phyloP scores from a whole-genome alignment of 148 eudicot genomes.

The Rhododendron kiyosumense region DNA sequence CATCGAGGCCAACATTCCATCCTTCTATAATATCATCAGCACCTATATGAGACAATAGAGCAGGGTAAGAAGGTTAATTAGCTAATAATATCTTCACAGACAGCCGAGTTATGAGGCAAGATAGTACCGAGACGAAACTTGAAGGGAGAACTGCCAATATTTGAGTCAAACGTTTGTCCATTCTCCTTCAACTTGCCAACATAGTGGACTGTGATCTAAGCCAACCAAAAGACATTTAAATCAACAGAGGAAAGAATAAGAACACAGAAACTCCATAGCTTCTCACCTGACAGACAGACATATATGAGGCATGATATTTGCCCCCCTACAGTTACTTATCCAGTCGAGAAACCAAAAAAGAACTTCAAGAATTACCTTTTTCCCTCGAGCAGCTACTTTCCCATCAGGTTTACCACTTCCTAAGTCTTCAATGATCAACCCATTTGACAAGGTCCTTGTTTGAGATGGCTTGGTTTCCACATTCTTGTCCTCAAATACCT shows the following conservation, averaged over 20 bases:
- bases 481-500: conserved; percentile 18
- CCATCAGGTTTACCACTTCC: conserved; percentile 66
- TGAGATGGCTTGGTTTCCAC: conserved; percentile 11
- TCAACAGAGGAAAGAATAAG: neutral
- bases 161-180: conserved; percentile 47
- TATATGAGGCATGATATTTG: neutral
- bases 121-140: conserved; percentile 68
- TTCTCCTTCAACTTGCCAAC: conserved; percentile 56
- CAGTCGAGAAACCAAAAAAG: neutral
- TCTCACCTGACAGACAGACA: neutral
- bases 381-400: conserved; percentile 68
- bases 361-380: conserved; percentile 47
- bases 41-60: conserved; percentile 36
- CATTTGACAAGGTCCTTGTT: conserved; percentile 47
- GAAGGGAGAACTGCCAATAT: conserved; percentile 46
- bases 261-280: neutral
- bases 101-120: neutral
- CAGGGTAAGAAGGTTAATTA: neutral
- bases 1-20: conserved; percentile 53
- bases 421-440: conserved; percentile 64
- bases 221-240: conserved; percentile 8
- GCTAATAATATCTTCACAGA: neutral
- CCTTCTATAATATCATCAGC: conserved; percentile 48
- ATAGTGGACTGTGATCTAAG: conserved; percentile 62
- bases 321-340: neutral